Conservation (phyloP, 1,284 basidiomycete genomes). For the Meira nashicola region DNA sequence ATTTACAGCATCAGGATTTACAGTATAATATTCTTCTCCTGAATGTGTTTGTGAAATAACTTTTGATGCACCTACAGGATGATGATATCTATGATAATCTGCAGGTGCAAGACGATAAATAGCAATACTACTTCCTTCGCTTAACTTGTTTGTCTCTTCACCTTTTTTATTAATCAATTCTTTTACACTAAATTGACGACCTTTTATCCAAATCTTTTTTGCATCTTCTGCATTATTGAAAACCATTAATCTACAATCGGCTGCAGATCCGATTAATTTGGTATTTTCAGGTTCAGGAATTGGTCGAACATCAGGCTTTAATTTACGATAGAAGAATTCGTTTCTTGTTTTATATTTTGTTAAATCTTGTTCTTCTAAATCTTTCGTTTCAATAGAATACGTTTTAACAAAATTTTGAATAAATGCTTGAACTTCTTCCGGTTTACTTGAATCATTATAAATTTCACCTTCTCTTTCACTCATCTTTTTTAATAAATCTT, state of each 20-base stretch:
- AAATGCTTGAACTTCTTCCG: slow-evolving; percentile 15
- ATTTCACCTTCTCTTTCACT: slow-evolving; percentile 33
- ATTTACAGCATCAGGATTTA: slow-evolving; percentile 41
- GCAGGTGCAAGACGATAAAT: slow-evolving; percentile 53
- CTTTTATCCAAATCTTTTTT: slow-evolving; percentile 92
- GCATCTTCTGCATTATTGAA: slow-evolving; percentile 81
- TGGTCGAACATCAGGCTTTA: slow-evolving; percentile 76
- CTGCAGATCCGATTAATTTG: slow-evolving; percentile 72
- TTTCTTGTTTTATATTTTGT: slow-evolving; percentile 81
- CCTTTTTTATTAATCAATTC: slow-evolving; percentile 65
- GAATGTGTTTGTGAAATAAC: slow-evolving; percentile 13
- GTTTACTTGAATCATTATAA: slow-evolving; percentile 20
- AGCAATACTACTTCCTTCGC: slow-evolving; percentile 65
- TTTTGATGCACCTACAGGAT: slow-evolving; percentile 55
- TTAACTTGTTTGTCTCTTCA: slow-evolving; percentile 23
- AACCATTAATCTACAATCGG: slow-evolving; percentile 90
- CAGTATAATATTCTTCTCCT: slow-evolving; percentile 21
- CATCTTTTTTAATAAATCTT: slow-evolving; percentile 31
- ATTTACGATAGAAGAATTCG: slow-evolving; percentile 84
- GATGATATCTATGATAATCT: slow-evolving; percentile 25
- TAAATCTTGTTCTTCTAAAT: slow-evolving; percentile 76
- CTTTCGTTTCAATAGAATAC: slow-evolving; percentile 76
- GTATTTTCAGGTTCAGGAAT: slow-evolving; percentile 70
- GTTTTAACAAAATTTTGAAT: slow-evolving; percentile 70
- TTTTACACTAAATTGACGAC: slow-evolving; percentile 77